phyloP scores from a whole-genome alignment of 352 stramenopile species.

The Globisporangium emineosum region DNA sequence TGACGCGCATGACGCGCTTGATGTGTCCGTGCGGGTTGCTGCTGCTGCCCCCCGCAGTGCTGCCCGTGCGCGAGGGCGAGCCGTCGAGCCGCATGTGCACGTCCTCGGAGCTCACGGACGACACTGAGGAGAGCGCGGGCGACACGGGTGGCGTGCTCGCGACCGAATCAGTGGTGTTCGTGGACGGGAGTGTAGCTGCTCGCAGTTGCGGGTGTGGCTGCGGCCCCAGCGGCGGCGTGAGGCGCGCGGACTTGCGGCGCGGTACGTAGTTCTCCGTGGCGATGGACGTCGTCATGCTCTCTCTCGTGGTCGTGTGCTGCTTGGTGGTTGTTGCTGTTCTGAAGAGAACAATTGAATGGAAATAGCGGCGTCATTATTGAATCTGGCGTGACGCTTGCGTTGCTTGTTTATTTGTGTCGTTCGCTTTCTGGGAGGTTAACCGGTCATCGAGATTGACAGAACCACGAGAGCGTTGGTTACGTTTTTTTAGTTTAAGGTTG shows the following conservation, averaged over 20 bases:
- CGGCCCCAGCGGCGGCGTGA: slow-evolving; percentile 11
- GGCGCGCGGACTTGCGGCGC: slow-evolving; percentile 15
- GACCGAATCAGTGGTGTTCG: not conserved
- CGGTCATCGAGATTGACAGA: too few relatives aligned
- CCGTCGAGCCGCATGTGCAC: slow-evolving; percentile 5
- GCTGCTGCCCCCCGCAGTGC: not conserved
- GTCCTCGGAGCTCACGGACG: slow-evolving; percentile 9
- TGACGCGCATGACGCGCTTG: slow-evolving; percentile 17
- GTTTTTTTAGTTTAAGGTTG: too few relatives aligned
- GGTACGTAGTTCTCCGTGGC: slow-evolving; percentile 13
- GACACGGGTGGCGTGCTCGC: slow-evolving; percentile 10
- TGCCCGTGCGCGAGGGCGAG: not conserved
- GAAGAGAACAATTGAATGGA: too few relatives aligned
- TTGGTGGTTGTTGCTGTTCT: too few relatives aligned
- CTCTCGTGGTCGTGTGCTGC: not conserved
- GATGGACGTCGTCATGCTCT: slow-evolving; percentile 15
- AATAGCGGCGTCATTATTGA: too few relatives aligned
- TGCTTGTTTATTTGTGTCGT: too few relatives aligned
- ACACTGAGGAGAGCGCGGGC: slow-evolving; percentile 16
- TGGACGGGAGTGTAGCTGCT: not conserved
- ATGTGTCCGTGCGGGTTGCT: slow-evolving; percentile 10
- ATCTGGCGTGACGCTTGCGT: too few relatives aligned
- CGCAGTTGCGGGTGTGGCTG: slow-evolving; percentile 3
- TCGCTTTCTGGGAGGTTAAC: too few relatives aligned
- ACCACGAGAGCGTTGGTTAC: too few relatives aligned